These are phyloP conservation scores for Lunularia cruciata DNA, from an alignment of 225 moss, liverwort and hornwort species.

Conservation along the genomic window DNA sequence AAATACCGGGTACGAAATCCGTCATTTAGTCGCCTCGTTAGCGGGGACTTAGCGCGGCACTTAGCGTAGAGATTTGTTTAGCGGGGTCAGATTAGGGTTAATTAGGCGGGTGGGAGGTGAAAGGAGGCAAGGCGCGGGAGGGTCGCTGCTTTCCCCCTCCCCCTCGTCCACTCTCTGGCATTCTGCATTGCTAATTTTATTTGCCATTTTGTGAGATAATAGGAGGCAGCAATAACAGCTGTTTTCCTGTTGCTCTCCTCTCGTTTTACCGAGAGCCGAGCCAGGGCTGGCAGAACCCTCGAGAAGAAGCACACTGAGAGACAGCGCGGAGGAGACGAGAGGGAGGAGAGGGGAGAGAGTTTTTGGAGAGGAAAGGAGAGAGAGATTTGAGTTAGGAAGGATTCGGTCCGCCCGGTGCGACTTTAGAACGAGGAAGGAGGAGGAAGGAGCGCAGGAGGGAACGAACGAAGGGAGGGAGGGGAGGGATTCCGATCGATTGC, in stretches of 20 bases:
- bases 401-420: conserved; percentile 5
- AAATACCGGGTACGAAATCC: neutral
- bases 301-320: neutral
- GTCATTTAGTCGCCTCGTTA: too few species aligned
- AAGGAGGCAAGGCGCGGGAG: neutral
- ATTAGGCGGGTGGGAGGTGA: neutral
- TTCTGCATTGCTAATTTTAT: neutral
- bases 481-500: conserved; percentile 20
- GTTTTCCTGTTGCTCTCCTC: conserved; percentile 8
- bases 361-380: neutral
- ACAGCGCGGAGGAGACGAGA: neutral
- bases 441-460: neutral
- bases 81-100: neutral
- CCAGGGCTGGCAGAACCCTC: conserved; percentile 12
- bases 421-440: neutral
- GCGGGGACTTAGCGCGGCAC: too few species aligned
- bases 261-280: conserved; percentile 11
- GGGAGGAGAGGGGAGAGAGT: neutral
- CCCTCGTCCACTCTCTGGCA: neutral
- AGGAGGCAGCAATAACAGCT: conserved; percentile 9
- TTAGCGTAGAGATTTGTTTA: neutral
- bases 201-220: conserved; percentile 11
- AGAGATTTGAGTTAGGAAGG: neutral
- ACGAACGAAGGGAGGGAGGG: neutral
- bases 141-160: neutral